Evolutionary conservation across 2,329 filamentous ascomycete species (phyloP), one percentile per base, ranked within the genome.

Genomic region (Diaporthe sp.): DNA sequence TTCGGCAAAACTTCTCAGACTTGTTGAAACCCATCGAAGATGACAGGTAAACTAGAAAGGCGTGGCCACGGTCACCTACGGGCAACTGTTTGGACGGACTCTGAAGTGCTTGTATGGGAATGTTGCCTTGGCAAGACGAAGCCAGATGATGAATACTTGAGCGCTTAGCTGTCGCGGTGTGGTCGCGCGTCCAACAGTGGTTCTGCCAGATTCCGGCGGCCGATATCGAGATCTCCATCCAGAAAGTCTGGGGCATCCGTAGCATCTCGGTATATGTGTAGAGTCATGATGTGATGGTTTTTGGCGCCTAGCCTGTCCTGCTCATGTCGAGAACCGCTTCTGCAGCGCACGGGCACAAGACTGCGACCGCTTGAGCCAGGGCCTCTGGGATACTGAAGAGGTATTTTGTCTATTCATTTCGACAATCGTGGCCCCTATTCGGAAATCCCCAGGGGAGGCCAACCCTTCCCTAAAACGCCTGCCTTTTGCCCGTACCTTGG

Each of bases 321-420:
- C 25, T 9, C 31, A 15, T 37, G 28, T 37, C 57, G 34, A 22
- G 53, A 17, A 8, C 57, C 13, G 4, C 28, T n/a, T 13, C 28
- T 19, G 10, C 34, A n/a, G 10, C 57, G 15, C 22, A 25, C 17
- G 57, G 12, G 34, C 28, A 37, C 28, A 17, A 9, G 19, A 51
- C 7, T 25, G 49, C 5, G 19, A 19, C 19, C 17, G 28, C 28
- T 25, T 5, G 12, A 51, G 31, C 31, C 46, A 19, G 6, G 62
- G 44, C 25, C 13, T 31, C 13, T 13, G 22, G 28, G 46, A 39
- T 17, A 17, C 13, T 53, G 46, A 73, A 37, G 46, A 72, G 70
- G 57, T 72, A 72, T 55, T 53, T 72, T 73, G 70, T 73, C 70
- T 73, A 73, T 53, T 72, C 59, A 51, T 51, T 62, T 65, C 46